Conservation (phyloP, 371 early-diverging fungal genomes). For the Syncephalastrum contaminatum region DNA sequence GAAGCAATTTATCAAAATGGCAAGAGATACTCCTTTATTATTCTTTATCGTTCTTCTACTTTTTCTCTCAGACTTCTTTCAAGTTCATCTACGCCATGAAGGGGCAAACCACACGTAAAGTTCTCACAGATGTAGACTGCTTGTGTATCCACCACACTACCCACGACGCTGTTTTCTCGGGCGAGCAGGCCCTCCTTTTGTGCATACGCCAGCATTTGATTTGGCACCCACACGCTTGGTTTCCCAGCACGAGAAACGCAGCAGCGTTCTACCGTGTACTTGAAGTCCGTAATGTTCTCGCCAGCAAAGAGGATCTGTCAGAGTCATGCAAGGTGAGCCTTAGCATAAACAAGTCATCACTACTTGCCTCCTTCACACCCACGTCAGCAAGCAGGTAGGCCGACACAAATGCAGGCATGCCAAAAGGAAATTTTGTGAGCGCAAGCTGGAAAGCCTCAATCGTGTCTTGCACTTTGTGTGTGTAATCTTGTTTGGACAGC, state of each 20-base stretch:
- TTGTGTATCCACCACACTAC: constrained; percentile 6
- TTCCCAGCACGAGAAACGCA: constrained; percentile 11
- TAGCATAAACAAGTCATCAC: background rate
- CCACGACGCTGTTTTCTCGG: constrained; percentile 19
- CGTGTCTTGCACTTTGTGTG: constrained; percentile 31
- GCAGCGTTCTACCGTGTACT: constrained; percentile 41
- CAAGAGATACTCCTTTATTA: no score
- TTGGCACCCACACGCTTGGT: background rate
- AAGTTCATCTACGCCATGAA: constrained; percentile 16
- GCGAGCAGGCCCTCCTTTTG: constrained; percentile 22
- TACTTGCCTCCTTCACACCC: constrained; percentile 47
- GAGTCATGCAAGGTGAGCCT: background rate
- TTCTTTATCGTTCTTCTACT: no score
- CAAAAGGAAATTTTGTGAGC: constrained; percentile 34
- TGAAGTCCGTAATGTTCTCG: constrained; percentile 14
- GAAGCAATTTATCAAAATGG: no score
- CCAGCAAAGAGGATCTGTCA: constrained; percentile 45
- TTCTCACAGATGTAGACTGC: constrained; percentile 46
- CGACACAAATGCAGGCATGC: constrained; percentile 42
- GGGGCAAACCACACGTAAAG: constrained; percentile 50
- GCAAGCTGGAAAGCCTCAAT: constrained; percentile 26
- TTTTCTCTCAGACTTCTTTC: no score
- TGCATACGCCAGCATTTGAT: constrained; percentile 3
- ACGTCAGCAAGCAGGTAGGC: constrained; percentile 30
- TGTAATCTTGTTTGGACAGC: constrained; percentile 23